Conservation (phyloP, 306 rosid species). For the Rosa persica region DNA sequence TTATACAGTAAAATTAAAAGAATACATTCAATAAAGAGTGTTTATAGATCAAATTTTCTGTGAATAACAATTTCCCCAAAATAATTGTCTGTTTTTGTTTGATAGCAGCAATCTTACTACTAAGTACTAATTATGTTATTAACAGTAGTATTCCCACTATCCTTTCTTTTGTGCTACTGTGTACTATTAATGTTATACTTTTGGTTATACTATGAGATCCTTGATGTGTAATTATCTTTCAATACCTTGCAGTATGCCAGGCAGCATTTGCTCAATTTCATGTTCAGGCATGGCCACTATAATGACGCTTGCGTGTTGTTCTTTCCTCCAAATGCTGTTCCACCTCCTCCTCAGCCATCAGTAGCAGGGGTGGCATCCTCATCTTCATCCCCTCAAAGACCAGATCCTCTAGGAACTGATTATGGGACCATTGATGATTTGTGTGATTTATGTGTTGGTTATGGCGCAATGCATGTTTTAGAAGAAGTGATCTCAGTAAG, state of each 20-base stretch:
- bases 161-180: constrained; percentile 3
- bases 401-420: constrained; percentile 80
- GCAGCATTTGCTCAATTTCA: constrained; percentile 85
- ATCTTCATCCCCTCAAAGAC: constrained; percentile 85
- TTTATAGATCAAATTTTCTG: neutral
- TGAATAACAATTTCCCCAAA: neutral
- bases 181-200: constrained; percentile 20
- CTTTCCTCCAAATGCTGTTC: constrained; percentile 73
- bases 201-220: constrained; percentile 23
- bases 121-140: neutral
- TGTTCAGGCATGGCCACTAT: constrained; percentile 89
- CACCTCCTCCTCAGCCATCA: constrained; percentile 73
- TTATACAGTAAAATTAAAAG: neutral
- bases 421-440: constrained; percentile 90
- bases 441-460: constrained; percentile 81
- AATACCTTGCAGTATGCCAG: constrained; percentile 78
- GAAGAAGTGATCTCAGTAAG: constrained; percentile 89
- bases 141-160: neutral
- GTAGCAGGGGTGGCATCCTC: constrained; percentile 55
- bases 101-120: neutral
- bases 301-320: constrained; percentile 84
- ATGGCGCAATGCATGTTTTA: constrained; percentile 78
- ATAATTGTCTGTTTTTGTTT: neutral
- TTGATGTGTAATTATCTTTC: constrained; percentile 17
- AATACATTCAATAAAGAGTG: neutral